Base-by-base conservation (phyloP, 2,329 filamentous ascomycete species). In the Fusarium sacchari region DNA sequence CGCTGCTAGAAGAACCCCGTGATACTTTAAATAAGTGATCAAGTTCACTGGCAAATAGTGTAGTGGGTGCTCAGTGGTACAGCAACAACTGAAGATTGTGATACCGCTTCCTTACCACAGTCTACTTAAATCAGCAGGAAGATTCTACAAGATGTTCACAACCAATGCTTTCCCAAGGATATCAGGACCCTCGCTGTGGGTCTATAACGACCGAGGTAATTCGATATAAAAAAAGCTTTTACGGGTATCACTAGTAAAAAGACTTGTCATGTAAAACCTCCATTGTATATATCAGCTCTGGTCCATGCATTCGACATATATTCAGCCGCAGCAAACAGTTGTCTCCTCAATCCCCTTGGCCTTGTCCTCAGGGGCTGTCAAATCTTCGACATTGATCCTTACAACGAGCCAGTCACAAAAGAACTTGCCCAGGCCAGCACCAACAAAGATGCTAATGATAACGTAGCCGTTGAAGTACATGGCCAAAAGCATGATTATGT, bases 381-480 rank as follows among this genome's bases (percentile, higher is more conserved):
- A 67, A 6, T 63, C 72, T 3, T 78, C 79, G 36, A 83, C 62
- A 0, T 84, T 80, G n/a, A 87, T 80, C 62, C 81, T 83, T 53
- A 82, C 80, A 30, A 84, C 84, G 77, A 87, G 79, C 87, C 87
- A 88, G 77, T 88, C 86, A 73, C 84, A 87, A n/a, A 87, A 71
- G 74, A 88, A 88, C 79, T 88, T 88, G 66, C 87, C 87, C 49
- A 88, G 71, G 13, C 85, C 84, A 15, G 85, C 85, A 8, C 87
- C 87, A 46, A 88, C 77, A 67, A 96, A 89, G 78, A 96, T 93
- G 75, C 90, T 93, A 67, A 96, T 92, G 79, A 96, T 94, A 71
- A 96, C 88, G 81, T 93, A 96, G 37, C 91, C 89, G 75, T 89
- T 89, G 78, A 87, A 90, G 79, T 89, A 88, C 87, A 90, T 90